Evolutionary conservation across 805 yeast species (phyloP).

Genomic region (Starmerella stellata): DNA sequence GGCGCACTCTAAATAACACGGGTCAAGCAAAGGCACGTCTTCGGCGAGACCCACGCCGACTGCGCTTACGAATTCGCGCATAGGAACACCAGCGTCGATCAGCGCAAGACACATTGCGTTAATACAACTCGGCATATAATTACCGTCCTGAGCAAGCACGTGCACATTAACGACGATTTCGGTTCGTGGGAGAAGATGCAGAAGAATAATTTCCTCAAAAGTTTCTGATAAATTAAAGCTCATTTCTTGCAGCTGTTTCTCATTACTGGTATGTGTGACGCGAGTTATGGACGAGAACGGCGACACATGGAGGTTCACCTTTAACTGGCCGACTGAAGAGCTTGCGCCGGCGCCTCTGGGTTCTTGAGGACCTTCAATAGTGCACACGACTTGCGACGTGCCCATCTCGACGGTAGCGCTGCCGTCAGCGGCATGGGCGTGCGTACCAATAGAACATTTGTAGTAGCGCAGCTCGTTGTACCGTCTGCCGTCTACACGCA

Average conservation of each 20-base stretch:
- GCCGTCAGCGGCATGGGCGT: conserved; percentile 68
- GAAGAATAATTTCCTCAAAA: conserved; percentile 41
- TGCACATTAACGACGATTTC: conserved; percentile 56
- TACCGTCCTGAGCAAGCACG: conserved; percentile 82
- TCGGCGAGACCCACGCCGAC: conserved; percentile 67
- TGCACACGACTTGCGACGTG: conserved; percentile 68
- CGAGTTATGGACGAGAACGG: conserved; percentile 67
- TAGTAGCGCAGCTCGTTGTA: conserved; percentile 84
- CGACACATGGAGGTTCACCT: conserved; percentile 51
- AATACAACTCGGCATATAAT: conserved; percentile 55
- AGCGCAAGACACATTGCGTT: conserved; percentile 80
- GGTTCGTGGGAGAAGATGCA: conserved; percentile 66
- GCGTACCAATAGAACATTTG: conserved; percentile 68
- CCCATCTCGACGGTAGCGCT: conserved; percentile 87
- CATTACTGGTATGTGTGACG: conserved; percentile 48
- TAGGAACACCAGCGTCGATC: conserved; percentile 86
- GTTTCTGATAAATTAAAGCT: conserved; percentile 20
- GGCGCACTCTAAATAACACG: conserved; percentile 63
- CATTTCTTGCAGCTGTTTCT: conserved; percentile 27
- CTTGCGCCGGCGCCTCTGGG: conserved; percentile 38
- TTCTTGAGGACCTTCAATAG: conserved; percentile 80
- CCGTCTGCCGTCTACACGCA: conserved; percentile 78
- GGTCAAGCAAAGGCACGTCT: conserved; percentile 60
- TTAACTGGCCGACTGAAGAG: conserved; percentile 37
- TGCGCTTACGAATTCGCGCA: conserved; percentile 77